Evolutionary conservation across 441 rosid species (phyloP).

Genomic region (Macaranga tanarius): DNA sequence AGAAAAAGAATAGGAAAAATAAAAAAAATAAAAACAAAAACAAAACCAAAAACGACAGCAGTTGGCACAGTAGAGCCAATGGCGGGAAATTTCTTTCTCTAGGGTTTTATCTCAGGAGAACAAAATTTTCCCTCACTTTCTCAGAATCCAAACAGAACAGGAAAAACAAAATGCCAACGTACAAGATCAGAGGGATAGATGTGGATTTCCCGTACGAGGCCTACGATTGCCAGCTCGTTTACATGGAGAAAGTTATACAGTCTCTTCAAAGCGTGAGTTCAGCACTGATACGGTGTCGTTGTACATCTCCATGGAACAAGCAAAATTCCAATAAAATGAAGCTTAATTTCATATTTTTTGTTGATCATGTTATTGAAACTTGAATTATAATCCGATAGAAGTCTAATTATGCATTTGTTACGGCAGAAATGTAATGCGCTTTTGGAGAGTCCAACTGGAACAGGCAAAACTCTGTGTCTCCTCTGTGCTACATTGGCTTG

Average conservation of each 20-base stretch:
- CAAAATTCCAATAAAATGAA: not conserved
- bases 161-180: conserved; percentile 56
- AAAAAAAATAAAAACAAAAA: too few species aligned
- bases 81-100: conserved; percentile 23
- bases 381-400: too few species aligned
- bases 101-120: conserved; percentile 17
- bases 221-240: conserved; percentile 79
- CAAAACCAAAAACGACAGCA: not conserved
- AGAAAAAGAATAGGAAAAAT: too few species aligned
- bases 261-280: conserved; percentile 77
- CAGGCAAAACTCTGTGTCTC: conserved; percentile 93
- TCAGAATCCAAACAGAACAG: conserved; percentile 19
- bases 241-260: conserved; percentile 94
- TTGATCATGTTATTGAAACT: too few species aligned
- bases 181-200: conserved; percentile 75
- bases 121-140: conserved; percentile 10
- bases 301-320: not conserved
- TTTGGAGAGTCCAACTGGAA: conserved; percentile 98
- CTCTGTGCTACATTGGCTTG: conserved; percentile 97
- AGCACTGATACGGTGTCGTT: not conserved
- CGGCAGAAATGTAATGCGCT: conserved; percentile 85
- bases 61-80: not conserved
- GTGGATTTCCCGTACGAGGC: conserved; percentile 96
- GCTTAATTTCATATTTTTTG: not conserved
- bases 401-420: not conserved